Conservation (phyloP, 2,329 filamentous ascomycete species). For the Endothia cerciana region DNA sequence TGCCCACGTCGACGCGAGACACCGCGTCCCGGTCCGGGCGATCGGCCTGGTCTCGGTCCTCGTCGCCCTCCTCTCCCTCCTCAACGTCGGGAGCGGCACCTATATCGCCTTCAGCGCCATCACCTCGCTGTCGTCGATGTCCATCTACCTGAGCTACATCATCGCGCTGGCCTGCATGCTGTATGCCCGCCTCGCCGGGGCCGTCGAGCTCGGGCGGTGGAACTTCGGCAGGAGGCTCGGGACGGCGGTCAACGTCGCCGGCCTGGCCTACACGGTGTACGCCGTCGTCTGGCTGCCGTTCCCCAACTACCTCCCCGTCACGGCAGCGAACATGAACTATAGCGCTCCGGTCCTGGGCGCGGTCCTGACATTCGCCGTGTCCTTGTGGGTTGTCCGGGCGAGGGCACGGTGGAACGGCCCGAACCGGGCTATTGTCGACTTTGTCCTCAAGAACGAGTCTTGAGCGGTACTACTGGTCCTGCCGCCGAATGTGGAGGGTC, state of each 20-base stretch:
- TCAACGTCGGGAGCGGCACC: constrained; percentile 44
- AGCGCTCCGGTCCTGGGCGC: constrained; percentile 19
- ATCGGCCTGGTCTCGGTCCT: constrained; percentile 40
- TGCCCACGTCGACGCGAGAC: constrained; percentile 35
- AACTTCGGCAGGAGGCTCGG: constrained; percentile 25
- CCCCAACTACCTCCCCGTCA: constrained; percentile 29
- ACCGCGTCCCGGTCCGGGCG: constrained; percentile 42
- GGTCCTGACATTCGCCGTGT: constrained; percentile 15
- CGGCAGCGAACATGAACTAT: constrained; percentile 31
- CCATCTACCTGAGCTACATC: constrained; percentile 29
- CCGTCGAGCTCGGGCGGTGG: constrained; percentile 19
- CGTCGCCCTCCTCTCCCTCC: constrained; percentile 40
- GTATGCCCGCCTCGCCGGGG: constrained; percentile 19
- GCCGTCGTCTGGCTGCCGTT: constrained; percentile 29
- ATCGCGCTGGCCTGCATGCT: constrained; percentile 29
- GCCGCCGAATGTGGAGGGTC: no score
- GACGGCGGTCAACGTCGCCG: constrained; percentile 26
- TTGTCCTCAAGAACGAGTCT: neutral
- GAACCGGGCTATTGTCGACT: constrained; percentile 28
- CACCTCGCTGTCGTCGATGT: constrained; percentile 40
- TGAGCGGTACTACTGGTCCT: no score
- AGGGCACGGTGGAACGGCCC: constrained; percentile 26
- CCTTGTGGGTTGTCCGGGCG: constrained; percentile 25
- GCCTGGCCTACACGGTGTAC: constrained; percentile 28
- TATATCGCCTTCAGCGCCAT: constrained; percentile 43